Base-by-base conservation (phyloP, 108 stramenopile species). In the Skeletonema costatum region DNA sequence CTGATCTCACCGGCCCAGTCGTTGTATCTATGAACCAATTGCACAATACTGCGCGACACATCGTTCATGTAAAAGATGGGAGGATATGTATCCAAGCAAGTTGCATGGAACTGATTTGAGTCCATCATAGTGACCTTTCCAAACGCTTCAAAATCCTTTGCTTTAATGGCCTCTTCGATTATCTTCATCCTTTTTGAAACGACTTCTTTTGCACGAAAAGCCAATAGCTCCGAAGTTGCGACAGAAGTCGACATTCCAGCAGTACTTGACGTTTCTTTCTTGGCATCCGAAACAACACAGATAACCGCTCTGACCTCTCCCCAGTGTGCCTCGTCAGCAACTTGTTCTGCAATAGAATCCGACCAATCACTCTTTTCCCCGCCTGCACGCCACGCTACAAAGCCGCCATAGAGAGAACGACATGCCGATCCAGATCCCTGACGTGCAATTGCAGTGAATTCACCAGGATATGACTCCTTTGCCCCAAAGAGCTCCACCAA, bases 21-120 rank as follows among this genome's bases (percentile, higher is more conserved):
- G 82, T 98, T 98, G 86, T 96, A 94, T 65, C 76, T 85, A 81
- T 96, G 93, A 6, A 95, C 87, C 69, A 93, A 73, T 25, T 79
- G 81, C n/a, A 96, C 84, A 50, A 95, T 75, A 60, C 71, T 78
- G 35, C 83, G 73, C 31, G 89, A 90, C 42, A 86, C 74, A 82
- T 98, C 99, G 77, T 98, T 98, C 97, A 99, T 98, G 90, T 99
- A 99, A 81, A 98, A 98, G 68, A 99, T 98, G 29, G 99, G 99
- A 59, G 99, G 99, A 82, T 93, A 99, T n/a, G 98, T 99, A 85
- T 99, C 99, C 44, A 98, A 77, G 85, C 99, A 99, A 9, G 92
- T 93, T 36, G 98, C 96, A 85, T 99, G 99, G 84, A 99, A 99
- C 71, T 97, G 97, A 82, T 97, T 97, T 61, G 95, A 96, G 84